Evolutionary conservation across 192 early-diverging fungal genomes (phyloP), one percentile per base, ranked within the genome.

Genomic region (Backusella psychrophila): DNA sequence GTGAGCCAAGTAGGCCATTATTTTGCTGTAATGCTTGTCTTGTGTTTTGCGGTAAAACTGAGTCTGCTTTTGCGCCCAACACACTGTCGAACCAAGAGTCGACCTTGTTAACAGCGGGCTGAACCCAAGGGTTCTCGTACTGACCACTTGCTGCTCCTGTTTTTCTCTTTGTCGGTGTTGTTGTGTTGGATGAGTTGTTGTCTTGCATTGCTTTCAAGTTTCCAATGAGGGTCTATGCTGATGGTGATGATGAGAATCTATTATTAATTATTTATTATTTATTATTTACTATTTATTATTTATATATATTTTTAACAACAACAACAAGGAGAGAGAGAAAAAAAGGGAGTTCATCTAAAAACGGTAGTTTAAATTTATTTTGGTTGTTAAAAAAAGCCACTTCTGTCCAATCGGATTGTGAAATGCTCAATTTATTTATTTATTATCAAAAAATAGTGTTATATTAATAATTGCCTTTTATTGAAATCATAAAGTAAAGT

Each of bases 331-430:
- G 26, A 63, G 23, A 59, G n/a, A 53, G 21, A 53, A 4, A 56
- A 56, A 56, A 56, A 56, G 53, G 56, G 56, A 63, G 56, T 63
- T 63, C 29, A 23, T 63, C 56, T 63, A 63, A 29, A 63, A 63
- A 63, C 11, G 56, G 56, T 29, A 63, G 56, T 63, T 63, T 29
- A 63, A 63, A 63, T 29, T 59, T 59, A 29, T 59, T 59, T 39
- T 44, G 56, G 56, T 14, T 59, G 5, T 29, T 33, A 33, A 11
- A 26, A 31, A 1, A 59, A 29, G 23, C 56, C 56, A 31, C 56
- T 21, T 21, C 0, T 3, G 11, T 14, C 23, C 11, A 14, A 29
- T 63, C 56, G 56, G 56, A 29, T 29, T 8, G 29, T 63, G 21
- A 63, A 63, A 29, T 9, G 1, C 8, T 0, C 26, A 63, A 63